phyloP scores from a whole-genome alignment of 78 protist species.

The Speleostelium caveatum region DNA sequence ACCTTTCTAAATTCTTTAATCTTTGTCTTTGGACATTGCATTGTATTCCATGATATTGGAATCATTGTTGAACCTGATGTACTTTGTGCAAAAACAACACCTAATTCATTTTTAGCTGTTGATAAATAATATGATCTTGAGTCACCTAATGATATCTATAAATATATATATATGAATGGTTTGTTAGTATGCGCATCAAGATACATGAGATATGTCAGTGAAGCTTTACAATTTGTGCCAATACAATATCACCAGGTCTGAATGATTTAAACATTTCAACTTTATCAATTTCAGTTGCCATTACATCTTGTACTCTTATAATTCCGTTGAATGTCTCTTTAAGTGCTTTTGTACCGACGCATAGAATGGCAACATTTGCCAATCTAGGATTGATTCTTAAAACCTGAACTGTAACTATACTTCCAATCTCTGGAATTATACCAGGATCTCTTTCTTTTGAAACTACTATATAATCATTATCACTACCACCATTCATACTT shows the following conservation, averaged over 20 bases:
- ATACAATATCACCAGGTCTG: constrained; percentile 90
- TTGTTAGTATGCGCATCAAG: background rate
- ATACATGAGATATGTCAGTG: background rate
- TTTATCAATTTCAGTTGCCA: constrained; percentile 89
- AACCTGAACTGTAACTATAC: constrained; percentile 83
- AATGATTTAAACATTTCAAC: constrained; percentile 90
- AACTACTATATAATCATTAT: constrained; percentile 65
- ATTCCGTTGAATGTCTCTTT: constrained; percentile 81
- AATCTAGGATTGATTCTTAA: constrained; percentile 69
- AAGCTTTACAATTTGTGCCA: constrained; percentile 83
- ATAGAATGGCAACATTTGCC: constrained; percentile 79
- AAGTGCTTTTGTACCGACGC: constrained; percentile 77
- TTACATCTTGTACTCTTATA: constrained; percentile 87
- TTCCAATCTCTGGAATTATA: constrained; percentile 76
- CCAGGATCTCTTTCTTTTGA: constrained; percentile 78
- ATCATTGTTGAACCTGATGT: constrained; percentile 86
- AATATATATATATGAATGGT: background rate
- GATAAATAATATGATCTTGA: constrained; percentile 87
- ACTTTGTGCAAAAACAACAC: constrained; percentile 92
- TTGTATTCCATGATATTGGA: constrained; percentile 88
- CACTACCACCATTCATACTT: background rate
- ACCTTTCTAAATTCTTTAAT: constrained; percentile 88
- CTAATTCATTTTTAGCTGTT: constrained; percentile 91
- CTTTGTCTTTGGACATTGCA: constrained; percentile 90
- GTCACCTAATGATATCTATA: constrained; percentile 91